phyloP scores from a whole-genome alignment of 2,329 filamentous ascomycete species.

The Raffaelea deltoideospora region DNA sequence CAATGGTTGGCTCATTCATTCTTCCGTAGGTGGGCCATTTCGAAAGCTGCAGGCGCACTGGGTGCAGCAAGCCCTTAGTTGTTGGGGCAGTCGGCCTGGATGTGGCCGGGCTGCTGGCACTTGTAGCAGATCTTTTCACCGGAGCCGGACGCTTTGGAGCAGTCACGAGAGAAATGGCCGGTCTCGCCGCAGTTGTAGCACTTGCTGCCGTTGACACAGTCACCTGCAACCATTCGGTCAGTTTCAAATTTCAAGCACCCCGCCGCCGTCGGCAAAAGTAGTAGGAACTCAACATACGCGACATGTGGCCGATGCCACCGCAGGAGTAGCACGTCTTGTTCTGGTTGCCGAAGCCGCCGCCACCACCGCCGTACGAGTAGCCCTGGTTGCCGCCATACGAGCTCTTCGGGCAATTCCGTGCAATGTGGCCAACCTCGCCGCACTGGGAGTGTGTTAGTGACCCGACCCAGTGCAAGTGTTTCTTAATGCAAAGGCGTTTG shows the following conservation, averaged over 20 bases:
- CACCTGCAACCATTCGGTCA: constrained; percentile 29
- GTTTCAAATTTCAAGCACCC: background rate
- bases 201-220: constrained; percentile 98
- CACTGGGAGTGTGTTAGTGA: constrained; percentile 38
- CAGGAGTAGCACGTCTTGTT: constrained; percentile 93
- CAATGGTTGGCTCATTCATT: constrained; percentile 7
- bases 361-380: constrained; percentile 30
- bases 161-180: constrained; percentile 90
- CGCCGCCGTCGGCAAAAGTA: too few species aligned
- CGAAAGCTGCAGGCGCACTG: constrained; percentile 4
- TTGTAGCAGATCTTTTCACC: constrained; percentile 98
- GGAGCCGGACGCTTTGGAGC: constrained; percentile 74
- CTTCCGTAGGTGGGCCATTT: constrained; percentile 2
- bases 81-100: constrained; percentile 88
- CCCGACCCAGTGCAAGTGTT: too few species aligned
- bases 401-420: constrained; percentile 69
- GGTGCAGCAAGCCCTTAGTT: constrained; percentile 29
- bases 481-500: background rate
- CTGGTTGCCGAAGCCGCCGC: constrained; percentile 20
- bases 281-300: constrained; percentile 44
- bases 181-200: constrained; percentile 98
- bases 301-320: constrained; percentile 94
- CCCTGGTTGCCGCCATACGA: constrained; percentile 33
- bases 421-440: constrained; percentile 90
- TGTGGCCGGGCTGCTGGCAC: constrained; percentile 71